These are phyloP conservation scores for Gossypium raimondii DNA, from an alignment of 345 rosid species.

Conservation along the genomic window DNA sequence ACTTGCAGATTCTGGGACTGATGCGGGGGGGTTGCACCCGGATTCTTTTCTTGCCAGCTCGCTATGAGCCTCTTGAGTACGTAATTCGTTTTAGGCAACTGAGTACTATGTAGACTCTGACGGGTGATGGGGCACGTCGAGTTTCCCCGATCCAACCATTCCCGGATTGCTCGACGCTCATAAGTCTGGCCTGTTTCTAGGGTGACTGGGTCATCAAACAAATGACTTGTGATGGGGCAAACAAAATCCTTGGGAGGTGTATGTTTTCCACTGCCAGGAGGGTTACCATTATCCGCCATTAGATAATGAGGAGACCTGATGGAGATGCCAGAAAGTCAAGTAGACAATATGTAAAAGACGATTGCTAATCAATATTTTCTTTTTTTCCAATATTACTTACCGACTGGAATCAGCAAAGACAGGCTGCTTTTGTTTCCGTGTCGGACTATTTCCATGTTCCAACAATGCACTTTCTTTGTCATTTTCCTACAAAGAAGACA, in stretches of 20 bases:
- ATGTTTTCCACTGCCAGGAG: constrained; percentile 33
- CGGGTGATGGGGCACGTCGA: constrained; percentile 70
- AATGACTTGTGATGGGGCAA: constrained; percentile 61
- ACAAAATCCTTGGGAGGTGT: constrained; percentile 64
- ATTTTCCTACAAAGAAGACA: constrained; percentile 41
- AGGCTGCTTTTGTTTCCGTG: constrained; percentile 31
- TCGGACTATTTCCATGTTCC: constrained; percentile 25
- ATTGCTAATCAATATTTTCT: constrained; percentile 4
- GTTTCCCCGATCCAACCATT: constrained; percentile 66
- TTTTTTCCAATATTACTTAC: constrained; percentile 27
- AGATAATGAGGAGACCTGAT: constrained; percentile 29
- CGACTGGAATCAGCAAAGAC: constrained; percentile 32
- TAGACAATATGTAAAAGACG: constrained; percentile 14
- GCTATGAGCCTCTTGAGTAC: constrained; percentile 67
- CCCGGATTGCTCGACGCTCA: constrained; percentile 61
- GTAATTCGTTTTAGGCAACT: constrained; percentile 59
- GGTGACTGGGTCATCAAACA: constrained; percentile 64
- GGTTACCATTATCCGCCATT: constrained; percentile 43
- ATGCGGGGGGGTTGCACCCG: constrained; percentile 19
- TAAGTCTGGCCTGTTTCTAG: constrained; percentile 81
- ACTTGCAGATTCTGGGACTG: constrained; percentile 20
- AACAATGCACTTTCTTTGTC: constrained; percentile 33
- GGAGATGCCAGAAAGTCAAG: constrained; percentile 19
- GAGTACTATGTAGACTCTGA: constrained; percentile 46
- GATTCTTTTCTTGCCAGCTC: constrained; percentile 53